Conservation (phyloP, 164 flowering plant species). For the Cinnamomum micranthum region DNA sequence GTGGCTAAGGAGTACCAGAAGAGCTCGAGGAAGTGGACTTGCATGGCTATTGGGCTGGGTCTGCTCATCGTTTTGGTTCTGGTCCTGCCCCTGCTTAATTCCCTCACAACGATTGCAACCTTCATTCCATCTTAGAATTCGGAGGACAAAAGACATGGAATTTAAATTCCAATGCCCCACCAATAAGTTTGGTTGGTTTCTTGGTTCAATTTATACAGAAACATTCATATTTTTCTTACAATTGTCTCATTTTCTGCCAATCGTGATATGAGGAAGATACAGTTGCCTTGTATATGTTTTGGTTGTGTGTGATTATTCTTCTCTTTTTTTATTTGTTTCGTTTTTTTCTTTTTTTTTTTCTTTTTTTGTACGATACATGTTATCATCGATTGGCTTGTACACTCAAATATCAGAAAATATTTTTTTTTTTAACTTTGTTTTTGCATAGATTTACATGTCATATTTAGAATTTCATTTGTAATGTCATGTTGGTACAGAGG, state of each 20-base stretch:
- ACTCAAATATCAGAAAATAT: neutral
- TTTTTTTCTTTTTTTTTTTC: too few relatives aligned
- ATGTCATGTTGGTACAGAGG: neutral
- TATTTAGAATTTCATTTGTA: neutral
- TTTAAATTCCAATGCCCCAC: neutral
- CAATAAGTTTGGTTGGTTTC: too few relatives aligned
- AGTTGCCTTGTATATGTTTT: neutral
- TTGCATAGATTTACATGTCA: neutral
- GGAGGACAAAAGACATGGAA: neutral
- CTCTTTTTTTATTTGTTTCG: neutral
- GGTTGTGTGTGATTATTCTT: neutral
- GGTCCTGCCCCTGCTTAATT: slow-evolving; percentile 11
- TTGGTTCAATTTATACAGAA: neutral
- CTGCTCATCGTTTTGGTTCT: slow-evolving; percentile 11
- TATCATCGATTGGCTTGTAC: neutral
- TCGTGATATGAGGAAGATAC: neutral
- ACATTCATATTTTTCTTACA: neutral
- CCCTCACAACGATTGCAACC: neutral
- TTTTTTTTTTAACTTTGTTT: too few relatives aligned
- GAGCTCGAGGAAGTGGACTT: slow-evolving; percentile 28
- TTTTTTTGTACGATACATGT: too few relatives aligned
- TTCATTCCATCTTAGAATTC: neutral
- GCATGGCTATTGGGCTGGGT: slow-evolving; percentile 21
- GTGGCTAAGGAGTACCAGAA: slow-evolving; percentile 24
- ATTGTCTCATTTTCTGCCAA: neutral